A percentile compares a stretch with the other conserved stretches of the same genome.
Evolutionary conservation across 2,329 filamentous ascomycete genomes (phyloP).

Genomic region (Coniochaeta sp.): DNA sequence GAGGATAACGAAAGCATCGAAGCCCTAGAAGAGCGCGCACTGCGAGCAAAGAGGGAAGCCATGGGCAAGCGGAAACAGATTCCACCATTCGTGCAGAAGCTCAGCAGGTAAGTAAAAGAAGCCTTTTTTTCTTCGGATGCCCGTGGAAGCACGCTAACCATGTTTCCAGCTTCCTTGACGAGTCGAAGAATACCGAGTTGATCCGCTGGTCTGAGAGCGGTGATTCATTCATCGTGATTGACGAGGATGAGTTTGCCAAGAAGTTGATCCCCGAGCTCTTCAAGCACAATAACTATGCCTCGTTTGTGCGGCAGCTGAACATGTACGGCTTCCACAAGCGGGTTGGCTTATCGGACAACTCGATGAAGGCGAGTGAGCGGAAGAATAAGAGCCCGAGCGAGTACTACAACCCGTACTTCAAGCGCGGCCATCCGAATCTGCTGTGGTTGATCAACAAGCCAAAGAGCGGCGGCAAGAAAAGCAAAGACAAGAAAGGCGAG

Average conservation of each 20-base stretch:
- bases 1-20: slow-evolving; percentile 66
- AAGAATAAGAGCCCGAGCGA: slow-evolving; percentile 98
- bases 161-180: slow-evolving; percentile 72
- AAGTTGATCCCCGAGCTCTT: slow-evolving; percentile 94
- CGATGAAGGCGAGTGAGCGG: slow-evolving; percentile 92
- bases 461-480: slow-evolving; percentile 61
- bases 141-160: slow-evolving; percentile 11
- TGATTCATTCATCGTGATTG: slow-evolving; percentile 91
- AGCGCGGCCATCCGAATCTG: slow-evolving; percentile 83
- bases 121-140: not conserved
- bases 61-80: slow-evolving; percentile 91
- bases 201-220: slow-evolving; percentile 97
- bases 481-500: slow-evolving; percentile 56
- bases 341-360: slow-evolving; percentile 89
- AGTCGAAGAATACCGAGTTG: slow-evolving; percentile 85
- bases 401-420: slow-evolving; percentile 96
- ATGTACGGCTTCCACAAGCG: slow-evolving; percentile 99
- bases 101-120: slow-evolving; percentile 69
- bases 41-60: slow-evolving; percentile 78
- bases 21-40: slow-evolving; percentile 70
- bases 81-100: slow-evolving; percentile 93
- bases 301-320: slow-evolving; percentile 90
- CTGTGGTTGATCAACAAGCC: slow-evolving; percentile 96
- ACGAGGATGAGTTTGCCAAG: slow-evolving; percentile 98
- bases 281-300: slow-evolving; percentile 98